phyloP scores from a whole-genome alignment of 75 land plant species.

The Picea glauca region DNA sequence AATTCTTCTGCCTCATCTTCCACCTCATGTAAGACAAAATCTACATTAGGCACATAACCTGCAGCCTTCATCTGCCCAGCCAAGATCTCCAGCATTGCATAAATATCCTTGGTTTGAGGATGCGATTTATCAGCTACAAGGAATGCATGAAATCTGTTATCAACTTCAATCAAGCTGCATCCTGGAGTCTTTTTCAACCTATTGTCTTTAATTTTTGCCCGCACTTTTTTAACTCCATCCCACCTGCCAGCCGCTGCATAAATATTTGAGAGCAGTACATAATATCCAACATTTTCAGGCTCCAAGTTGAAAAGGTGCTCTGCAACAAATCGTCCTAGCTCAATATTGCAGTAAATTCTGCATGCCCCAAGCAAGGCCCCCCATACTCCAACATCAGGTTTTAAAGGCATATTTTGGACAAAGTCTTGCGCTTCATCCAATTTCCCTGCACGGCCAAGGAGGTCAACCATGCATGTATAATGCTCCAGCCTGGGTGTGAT shows the following conservation, averaged over 20 bases:
- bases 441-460: slow-evolving; percentile 35
- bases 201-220: background rate
- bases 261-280: background rate
- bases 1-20: background rate
- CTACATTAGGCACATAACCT: background rate
- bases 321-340: background rate
- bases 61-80: slow-evolving; percentile 4
- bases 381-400: slow-evolving; percentile 49
- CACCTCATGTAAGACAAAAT: background rate
- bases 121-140: background rate
- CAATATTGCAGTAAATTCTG: slow-evolving; percentile 8
- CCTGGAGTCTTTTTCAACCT: background rate
- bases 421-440: slow-evolving; percentile 43
- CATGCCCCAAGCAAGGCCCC: slow-evolving; percentile 46
- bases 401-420: slow-evolving; percentile 42
- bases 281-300: background rate
- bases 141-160: slow-evolving; percentile 2
- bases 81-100: background rate
- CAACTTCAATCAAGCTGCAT: slow-evolving; percentile 1
- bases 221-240: background rate
- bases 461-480: slow-evolving; percentile 29
- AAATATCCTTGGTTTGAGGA: background rate
- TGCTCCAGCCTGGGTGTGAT: slow-evolving; percentile 17
- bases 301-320: background rate
- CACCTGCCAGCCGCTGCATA: background rate